phyloP scores from a whole-genome alignment of 495 filamentous ascomycete genomes.

The Aspergillus incahuasiensis region DNA sequence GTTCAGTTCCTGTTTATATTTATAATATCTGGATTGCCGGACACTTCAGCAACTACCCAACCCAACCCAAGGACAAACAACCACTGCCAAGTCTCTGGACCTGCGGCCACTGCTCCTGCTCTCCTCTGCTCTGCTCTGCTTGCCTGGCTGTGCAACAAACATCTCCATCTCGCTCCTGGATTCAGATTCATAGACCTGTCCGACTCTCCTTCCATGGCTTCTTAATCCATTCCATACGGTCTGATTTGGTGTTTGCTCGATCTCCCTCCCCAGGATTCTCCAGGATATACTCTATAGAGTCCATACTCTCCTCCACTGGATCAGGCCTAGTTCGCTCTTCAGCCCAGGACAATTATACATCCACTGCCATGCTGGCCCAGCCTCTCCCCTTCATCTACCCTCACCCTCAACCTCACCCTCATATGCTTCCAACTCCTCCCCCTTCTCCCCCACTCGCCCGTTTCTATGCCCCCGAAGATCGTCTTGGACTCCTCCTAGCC shows the following conservation, averaged over 20 bases:
- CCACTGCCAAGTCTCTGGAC: constrained; percentile 8
- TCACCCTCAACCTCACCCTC: constrained; percentile 8
- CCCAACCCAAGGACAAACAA: background rate
- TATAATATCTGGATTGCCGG: constrained; percentile 8
- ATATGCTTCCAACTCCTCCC: constrained; percentile 60
- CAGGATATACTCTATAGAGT: constrained; percentile 14
- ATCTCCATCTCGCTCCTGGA: constrained; percentile 5
- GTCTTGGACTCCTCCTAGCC: constrained; percentile 79
- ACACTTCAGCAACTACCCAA: constrained; percentile 1
- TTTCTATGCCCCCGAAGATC: constrained; percentile 69
- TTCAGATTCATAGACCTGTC: constrained; percentile 14
- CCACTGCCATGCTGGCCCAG: constrained; percentile 16
- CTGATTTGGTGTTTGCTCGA: constrained; percentile 11
- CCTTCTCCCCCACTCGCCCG: constrained; percentile 50
- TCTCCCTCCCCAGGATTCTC: background rate
- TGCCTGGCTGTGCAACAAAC: constrained; percentile 17
- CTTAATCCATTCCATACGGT: constrained; percentile 15
- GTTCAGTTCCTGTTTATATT: background rate
- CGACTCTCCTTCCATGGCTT: constrained; percentile 24
- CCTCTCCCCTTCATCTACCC: constrained; percentile 33
- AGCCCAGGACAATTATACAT: background rate
- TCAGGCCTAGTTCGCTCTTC: constrained; percentile 5
- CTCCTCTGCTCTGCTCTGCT: too few relatives aligned
- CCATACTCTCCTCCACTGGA: constrained; percentile 8
- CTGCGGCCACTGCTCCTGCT: background rate